These are phyloP conservation scores for Thermomucor indicae-seudaticae DNA, from an alignment of 371 early-diverging fungal species.

Conservation along the genomic window DNA sequence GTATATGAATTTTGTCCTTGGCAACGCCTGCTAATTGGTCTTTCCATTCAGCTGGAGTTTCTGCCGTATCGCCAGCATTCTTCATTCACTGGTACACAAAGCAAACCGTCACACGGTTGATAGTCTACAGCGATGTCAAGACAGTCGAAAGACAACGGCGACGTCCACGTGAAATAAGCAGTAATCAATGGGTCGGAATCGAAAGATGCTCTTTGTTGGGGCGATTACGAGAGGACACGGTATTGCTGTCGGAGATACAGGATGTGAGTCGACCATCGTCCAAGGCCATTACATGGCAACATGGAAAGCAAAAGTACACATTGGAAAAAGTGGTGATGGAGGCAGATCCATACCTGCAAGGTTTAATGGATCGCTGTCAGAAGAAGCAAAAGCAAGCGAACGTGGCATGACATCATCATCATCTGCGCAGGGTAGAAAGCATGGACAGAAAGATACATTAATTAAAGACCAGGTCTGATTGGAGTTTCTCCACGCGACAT, in stretches of 20 bases:
- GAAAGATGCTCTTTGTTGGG: conserved; percentile 37
- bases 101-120: conserved; percentile 32
- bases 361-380: conserved; percentile 12
- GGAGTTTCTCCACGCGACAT: no score
- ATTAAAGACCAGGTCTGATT: no score
- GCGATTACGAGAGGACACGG: conserved; percentile 18
- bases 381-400: neutral
- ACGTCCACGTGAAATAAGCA: conserved; percentile 27
- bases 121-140: conserved; percentile 38
- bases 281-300: conserved; percentile 26
- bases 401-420: no score
- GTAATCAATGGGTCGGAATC: conserved; percentile 30
- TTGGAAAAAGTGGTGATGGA: conserved; percentile 29
- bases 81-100: conserved; percentile 41
- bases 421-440: no score
- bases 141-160: conserved; percentile 35
- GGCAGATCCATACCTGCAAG: conserved; percentile 39
- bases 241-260: conserved; percentile 30
- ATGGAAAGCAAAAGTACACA: conserved; percentile 7
- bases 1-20: neutral
- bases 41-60: conserved; percentile 29
- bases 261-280: conserved; percentile 17
- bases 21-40: neutral
- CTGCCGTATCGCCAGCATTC: conserved; percentile 32
- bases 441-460: no score